A percentile compares a stretch with the other conserved stretches of the same genome.
These are phyloP conservation scores for Schizochytrium sp. DNA, from an alignment of 108 stramenopile genomes.

Conservation along the genomic window DNA sequence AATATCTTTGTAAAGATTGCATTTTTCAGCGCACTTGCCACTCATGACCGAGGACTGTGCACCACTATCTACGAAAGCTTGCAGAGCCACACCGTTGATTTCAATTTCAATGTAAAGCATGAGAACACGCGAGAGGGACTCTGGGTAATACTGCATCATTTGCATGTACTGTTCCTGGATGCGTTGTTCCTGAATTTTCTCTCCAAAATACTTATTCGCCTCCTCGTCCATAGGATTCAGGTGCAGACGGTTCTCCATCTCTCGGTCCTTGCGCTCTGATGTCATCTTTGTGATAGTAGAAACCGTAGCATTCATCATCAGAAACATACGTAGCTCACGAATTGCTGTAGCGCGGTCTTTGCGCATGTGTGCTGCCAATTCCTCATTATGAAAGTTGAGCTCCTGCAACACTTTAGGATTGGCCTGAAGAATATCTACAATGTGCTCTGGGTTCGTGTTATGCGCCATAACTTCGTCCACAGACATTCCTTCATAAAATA, in stretches of 20 bases:
- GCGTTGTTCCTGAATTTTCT: constrained; percentile 74
- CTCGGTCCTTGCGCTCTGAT: constrained; percentile 60
- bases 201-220: constrained; percentile 84
- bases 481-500: constrained; percentile 83
- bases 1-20: constrained; percentile 83
- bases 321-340: constrained; percentile 13
- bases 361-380: constrained; percentile 73
- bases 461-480: constrained; percentile 82
- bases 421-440: constrained; percentile 73
- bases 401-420: constrained; percentile 83
- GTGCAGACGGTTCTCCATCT: constrained; percentile 70
- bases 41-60: constrained; percentile 93
- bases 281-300: constrained; percentile 71
- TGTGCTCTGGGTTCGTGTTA: constrained; percentile 82
- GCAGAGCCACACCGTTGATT: constrained; percentile 84
- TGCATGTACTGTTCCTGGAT: constrained; percentile 69
- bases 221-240: constrained; percentile 84
- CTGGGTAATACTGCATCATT: constrained; percentile 92
- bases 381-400: constrained; percentile 84
- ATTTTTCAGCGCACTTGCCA: constrained; percentile 80
- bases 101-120: constrained; percentile 94
- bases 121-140: constrained; percentile 90
- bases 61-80: constrained; percentile 94
- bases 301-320: constrained; percentile 79
- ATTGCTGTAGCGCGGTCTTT: constrained; percentile 59